phyloP scores from a whole-genome alignment of 306 rosid species.

The Coriaria nepalensis region DNA sequence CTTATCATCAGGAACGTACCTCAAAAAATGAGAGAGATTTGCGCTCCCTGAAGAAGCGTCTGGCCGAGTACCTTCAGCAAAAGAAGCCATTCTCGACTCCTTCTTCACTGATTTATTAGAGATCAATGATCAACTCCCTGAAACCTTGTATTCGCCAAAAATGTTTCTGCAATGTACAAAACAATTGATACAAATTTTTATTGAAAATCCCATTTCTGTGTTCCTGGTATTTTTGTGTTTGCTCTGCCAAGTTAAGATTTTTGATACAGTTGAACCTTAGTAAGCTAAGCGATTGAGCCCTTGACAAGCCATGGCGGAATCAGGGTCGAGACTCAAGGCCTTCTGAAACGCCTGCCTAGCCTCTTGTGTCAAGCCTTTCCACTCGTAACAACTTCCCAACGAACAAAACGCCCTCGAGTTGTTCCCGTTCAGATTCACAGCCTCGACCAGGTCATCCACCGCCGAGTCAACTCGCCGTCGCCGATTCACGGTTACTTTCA shows the following conservation, averaged over 20 bases:
- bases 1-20: constrained; percentile 46
- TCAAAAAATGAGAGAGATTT: constrained; percentile 73
- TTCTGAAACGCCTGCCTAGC: constrained; percentile 30
- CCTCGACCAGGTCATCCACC: constrained; percentile 37
- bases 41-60: constrained; percentile 83
- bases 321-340: constrained; percentile 31
- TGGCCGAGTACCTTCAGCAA: constrained; percentile 61
- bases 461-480: constrained; percentile 54
- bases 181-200: too few relatives aligned
- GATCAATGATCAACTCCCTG: constrained; percentile 19
- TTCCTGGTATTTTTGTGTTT: too few relatives aligned
- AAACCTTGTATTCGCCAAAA: too few relatives aligned
- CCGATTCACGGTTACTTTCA: constrained; percentile 37
- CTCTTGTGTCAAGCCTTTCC: constrained; percentile 34
- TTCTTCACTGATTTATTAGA: constrained; percentile 43
- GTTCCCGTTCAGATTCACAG: constrained; percentile 13
- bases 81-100: constrained; percentile 68
- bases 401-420: constrained; percentile 28
- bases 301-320: constrained; percentile 18
- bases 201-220: too few relatives aligned
- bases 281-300: constrained; percentile 21
- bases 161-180: too few relatives aligned
- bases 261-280: too few relatives aligned
- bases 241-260: too few relatives aligned
- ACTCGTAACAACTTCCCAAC: constrained; percentile 54